These are phyloP conservation scores for Fusarium brachygibbosum DNA, from an alignment of 2,329 filamentous ascomycete genomes.

Conservation along the genomic window DNA sequence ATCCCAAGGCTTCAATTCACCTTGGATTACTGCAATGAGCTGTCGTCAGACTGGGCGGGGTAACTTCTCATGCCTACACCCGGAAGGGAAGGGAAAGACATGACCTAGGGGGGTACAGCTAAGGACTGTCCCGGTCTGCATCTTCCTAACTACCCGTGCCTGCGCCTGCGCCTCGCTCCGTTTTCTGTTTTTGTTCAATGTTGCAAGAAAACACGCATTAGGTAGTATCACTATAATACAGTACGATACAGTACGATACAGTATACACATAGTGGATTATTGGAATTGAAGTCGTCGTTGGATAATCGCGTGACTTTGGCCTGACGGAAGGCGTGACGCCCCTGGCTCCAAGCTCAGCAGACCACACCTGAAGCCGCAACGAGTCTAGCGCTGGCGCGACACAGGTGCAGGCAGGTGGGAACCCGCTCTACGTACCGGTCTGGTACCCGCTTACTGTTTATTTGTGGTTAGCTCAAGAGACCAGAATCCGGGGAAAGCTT, in stretches of 20 bases:
- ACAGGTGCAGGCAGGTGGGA: constrained; percentile 7
- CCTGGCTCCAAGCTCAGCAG: constrained; percentile 48
- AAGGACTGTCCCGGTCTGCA: constrained; percentile 29
- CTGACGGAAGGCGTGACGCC: constrained; percentile 50
- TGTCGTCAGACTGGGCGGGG: constrained; percentile 62
- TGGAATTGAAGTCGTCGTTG: constrained; percentile 18
- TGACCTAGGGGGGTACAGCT: constrained; percentile 35
- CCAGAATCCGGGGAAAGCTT: constrained; percentile 55
- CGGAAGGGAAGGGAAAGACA: constrained; percentile 25
- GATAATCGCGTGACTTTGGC: constrained; percentile 52
- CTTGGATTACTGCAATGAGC: constrained; percentile 39
- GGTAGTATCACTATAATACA: constrained; percentile 3
- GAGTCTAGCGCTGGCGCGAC: constrained; percentile 42
- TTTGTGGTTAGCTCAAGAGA: constrained; percentile 37
- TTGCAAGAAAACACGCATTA: constrained; percentile 20
- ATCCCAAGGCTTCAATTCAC: constrained; percentile 20
- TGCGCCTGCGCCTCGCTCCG: constrained; percentile 39
- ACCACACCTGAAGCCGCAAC: constrained; percentile 43
- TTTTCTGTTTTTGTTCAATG: constrained; percentile 14
- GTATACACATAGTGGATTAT: constrained; percentile 1
- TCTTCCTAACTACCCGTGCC: not conserved
- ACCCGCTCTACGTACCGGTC: constrained; percentile 42
- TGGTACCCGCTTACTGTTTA: constrained; percentile 43
- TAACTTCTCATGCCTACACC: constrained; percentile 52
- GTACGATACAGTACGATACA: not conserved